Base-by-base conservation (phyloP, 169 alveolate species). In the Plasmodium gallinaceum region DNA sequence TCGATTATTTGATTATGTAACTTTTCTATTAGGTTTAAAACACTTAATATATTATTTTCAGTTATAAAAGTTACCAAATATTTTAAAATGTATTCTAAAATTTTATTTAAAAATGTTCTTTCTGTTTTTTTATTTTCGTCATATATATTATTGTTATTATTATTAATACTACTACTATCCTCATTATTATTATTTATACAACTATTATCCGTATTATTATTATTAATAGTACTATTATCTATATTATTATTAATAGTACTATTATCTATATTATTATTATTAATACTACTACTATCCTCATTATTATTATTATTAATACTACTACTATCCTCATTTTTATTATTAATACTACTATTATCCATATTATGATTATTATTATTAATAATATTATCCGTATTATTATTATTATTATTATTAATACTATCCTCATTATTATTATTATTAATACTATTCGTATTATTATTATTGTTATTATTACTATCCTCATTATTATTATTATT, bases 11-110 rank as follows among this genome's bases (percentile, higher is more conserved):
- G 5, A 18, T 60, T 51, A 83, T 83, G 68, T 7, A 51, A 72
- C 4, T 0, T n/a, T 18, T 74, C 42, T 45, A 83, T 60, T 26
- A 83, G 51, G 37, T 83, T 83, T 37, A 83, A 60, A 22, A 83
- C 74, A 46, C 48, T 52, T 26, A n/a, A 39, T 54, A 83, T 12
- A 18, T 66, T 71, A 4, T 68, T 83, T 45, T 68, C 72, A 61
- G 51, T 83, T 71, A 83, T 61, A 45, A 14, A 57, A 16, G 0
- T 8, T 54, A 83, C 54, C 26, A 61, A 48, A 65, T 78, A 43
- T 32, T 52, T 65, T 70, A 78, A 24, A 46, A 78, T n/a, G 58
- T 78, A 78, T 32, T 60, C 42, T 42, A 78, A 24, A 26, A 24
- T 26, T 9, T 52, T 51, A n/a, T 39, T 51, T 16, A 78, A 78